phyloP scores from a whole-genome alignment of 2,329 filamentous ascomycete species.

The Colletotrichum tabaci region DNA sequence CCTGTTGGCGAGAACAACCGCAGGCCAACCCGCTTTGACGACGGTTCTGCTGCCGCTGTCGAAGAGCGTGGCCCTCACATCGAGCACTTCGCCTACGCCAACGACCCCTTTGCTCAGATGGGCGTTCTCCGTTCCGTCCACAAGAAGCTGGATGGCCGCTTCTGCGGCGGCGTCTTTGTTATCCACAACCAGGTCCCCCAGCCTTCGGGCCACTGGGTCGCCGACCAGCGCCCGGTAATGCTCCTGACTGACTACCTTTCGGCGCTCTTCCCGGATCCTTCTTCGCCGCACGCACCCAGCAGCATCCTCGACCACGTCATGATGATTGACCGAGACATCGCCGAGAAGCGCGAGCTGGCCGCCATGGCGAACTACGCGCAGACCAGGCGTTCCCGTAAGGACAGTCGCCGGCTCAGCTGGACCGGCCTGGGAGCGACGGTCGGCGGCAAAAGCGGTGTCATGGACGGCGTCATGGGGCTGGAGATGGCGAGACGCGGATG shows the following conservation, averaged over 20 bases:
- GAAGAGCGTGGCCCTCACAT: constrained; percentile 49
- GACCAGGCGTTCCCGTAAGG: constrained; percentile 44
- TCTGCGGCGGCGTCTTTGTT: constrained; percentile 57
- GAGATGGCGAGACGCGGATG: constrained; percentile 53
- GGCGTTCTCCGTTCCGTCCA: constrained; percentile 55
- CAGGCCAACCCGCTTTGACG: constrained; percentile 43
- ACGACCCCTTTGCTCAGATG: constrained; percentile 57
- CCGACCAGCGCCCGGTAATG: constrained; percentile 38
- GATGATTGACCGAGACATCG: constrained; percentile 56
- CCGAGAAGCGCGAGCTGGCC: constrained; percentile 59
- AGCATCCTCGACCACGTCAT: constrained; percentile 53
- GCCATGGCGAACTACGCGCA: constrained; percentile 54
- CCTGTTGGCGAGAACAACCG: constrained; percentile 49
- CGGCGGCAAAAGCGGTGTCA: constrained; percentile 48
- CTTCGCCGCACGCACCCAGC: constrained; percentile 42
- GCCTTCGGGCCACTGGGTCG: constrained; percentile 27
- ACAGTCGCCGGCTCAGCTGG: constrained; percentile 56
- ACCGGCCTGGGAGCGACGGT: constrained; percentile 56
- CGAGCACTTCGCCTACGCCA: constrained; percentile 54
- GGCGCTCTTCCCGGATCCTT: constrained; percentile 52
- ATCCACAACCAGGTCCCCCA: constrained; percentile 46
- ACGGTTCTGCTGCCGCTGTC: constrained; percentile 19
- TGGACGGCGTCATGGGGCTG: constrained; percentile 52
- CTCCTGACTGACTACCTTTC: constrained; percentile 55
- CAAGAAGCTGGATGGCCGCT: constrained; percentile 54